These are phyloP conservation scores for Pouteria glomerata DNA, from an alignment of 148 eudicot species.

Conservation along the genomic window DNA sequence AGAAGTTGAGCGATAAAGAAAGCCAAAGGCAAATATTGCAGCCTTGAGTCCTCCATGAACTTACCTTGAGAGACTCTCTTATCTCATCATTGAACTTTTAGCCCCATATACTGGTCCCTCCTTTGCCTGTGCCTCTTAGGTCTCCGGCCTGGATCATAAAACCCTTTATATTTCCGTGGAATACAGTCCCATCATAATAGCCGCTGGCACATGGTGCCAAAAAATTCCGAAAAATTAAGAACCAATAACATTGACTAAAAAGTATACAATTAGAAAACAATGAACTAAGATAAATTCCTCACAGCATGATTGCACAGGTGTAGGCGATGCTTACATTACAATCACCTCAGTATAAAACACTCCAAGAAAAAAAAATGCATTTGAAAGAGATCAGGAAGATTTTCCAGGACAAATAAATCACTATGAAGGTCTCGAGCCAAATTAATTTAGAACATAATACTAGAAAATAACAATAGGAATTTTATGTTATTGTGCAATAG, in stretches of 20 bases:
- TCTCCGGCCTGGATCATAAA: conserved; percentile 99
- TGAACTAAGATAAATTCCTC: background rate
- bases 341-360: background rate
- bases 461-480: background rate
- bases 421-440: background rate
- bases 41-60: background rate
- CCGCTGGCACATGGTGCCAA: conserved; percentile 93
- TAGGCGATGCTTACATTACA: background rate
- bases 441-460: background rate
- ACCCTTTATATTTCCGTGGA: conserved; percentile 95
- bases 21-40: background rate
- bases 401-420: background rate
- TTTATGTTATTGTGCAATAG: background rate
- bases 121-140: conserved; percentile 95
- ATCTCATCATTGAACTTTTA: conserved; percentile 95
- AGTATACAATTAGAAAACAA: background rate
- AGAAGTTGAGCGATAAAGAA: background rate
- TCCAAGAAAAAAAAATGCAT: background rate
- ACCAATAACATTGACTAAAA: conserved; percentile 5
- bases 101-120: conserved; percentile 97
- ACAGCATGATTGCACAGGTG: background rate
- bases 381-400: background rate
- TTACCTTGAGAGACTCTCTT: conserved; percentile 92
- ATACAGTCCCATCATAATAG: conserved; percentile 89
- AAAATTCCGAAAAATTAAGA: conserved; percentile 59